phyloP scores from a whole-genome alignment of 345 rosid species.

The Lepidium africanum region DNA sequence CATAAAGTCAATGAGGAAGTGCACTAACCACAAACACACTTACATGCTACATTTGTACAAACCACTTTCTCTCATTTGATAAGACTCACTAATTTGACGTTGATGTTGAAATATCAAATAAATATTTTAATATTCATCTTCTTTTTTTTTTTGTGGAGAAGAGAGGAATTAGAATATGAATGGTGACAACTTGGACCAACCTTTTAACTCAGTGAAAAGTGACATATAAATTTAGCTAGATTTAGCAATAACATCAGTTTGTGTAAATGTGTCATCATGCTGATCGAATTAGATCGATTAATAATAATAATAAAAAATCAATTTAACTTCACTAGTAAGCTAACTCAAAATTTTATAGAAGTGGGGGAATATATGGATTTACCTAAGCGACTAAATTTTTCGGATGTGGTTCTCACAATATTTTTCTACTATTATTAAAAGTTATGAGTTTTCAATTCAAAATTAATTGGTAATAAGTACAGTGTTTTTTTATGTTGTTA shows the following conservation, averaged over 20 bases:
- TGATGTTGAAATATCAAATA: background rate
- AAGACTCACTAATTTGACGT: slow-evolving; percentile 7
- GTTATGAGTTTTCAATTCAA: no score
- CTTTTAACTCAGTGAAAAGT: background rate
- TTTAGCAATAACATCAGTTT: background rate
- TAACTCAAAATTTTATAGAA: no score
- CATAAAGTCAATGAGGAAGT: slow-evolving; percentile 26
- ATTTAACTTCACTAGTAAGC: background rate
- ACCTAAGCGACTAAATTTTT: no score
- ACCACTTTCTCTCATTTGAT: slow-evolving; percentile 8
- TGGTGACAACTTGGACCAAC: background rate
- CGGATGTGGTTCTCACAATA: no score
- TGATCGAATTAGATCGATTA: background rate
- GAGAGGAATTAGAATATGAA: background rate
- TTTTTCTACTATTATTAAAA: no score
- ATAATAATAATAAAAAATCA: background rate
- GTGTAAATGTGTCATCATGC: background rate
- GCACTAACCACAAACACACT: slow-evolving; percentile 22
- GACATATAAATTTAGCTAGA: background rate
- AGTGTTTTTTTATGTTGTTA: no score
- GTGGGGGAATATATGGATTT: no score
- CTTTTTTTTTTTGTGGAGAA: background rate
- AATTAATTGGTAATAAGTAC: no score
- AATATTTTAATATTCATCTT: background rate
- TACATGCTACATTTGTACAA: slow-evolving; percentile 3